Percentiles rank a stretch among this genome's conserved stretches.
Evolutionary conservation across 805 yeast species (phyloP).

Genomic region (Saccharomycopsis fibuligera): DNA sequence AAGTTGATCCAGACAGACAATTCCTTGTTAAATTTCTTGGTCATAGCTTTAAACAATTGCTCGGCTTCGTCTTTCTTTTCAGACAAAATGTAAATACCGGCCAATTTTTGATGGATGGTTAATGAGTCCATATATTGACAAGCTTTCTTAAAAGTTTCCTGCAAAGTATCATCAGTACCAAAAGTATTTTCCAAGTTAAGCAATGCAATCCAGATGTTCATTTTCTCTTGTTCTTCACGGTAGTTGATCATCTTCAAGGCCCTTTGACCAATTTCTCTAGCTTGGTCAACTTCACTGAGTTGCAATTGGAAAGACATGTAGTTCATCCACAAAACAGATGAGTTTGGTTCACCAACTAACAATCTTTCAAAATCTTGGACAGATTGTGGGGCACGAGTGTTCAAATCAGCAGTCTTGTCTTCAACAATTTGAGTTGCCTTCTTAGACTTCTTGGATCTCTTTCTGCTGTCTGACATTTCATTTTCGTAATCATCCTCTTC

Average conservation of each 20-base stretch:
- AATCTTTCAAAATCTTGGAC: conserved; percentile 87
- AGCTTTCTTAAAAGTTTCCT: conserved; percentile 74
- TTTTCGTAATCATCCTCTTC: conserved; percentile 45
- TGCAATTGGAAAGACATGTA: conserved; percentile 97
- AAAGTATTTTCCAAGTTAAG: conserved; percentile 90
- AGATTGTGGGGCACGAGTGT: conserved; percentile 85
- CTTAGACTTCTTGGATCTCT: conserved; percentile 41
- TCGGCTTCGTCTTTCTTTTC: conserved; percentile 70
- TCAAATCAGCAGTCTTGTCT: conserved; percentile 81
- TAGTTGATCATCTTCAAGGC: conserved; percentile 86
- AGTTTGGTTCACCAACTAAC: conserved; percentile 85
- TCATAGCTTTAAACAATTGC: conserved; percentile 54
- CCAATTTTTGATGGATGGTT: conserved; percentile 72
- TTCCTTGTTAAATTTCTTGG: conserved; percentile 73
- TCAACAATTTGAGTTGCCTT: conserved; percentile 41
- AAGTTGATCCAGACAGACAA: conserved; percentile 75
- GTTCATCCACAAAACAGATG: conserved; percentile 94
- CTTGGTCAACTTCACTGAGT: conserved; percentile 88
- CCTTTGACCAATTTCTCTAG: conserved; percentile 87
- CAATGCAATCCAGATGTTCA: conserved; percentile 94
- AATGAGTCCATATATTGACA: conserved; percentile 89
- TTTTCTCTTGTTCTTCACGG: conserved; percentile 87
- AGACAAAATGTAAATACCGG: conserved; percentile 66
- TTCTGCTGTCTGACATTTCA: conserved; percentile 27
- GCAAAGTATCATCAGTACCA: conserved; percentile 78